Evolutionary conservation across 345 rosid genomes (phyloP).

Genomic region (Eucalyptus pauciflora): DNA sequence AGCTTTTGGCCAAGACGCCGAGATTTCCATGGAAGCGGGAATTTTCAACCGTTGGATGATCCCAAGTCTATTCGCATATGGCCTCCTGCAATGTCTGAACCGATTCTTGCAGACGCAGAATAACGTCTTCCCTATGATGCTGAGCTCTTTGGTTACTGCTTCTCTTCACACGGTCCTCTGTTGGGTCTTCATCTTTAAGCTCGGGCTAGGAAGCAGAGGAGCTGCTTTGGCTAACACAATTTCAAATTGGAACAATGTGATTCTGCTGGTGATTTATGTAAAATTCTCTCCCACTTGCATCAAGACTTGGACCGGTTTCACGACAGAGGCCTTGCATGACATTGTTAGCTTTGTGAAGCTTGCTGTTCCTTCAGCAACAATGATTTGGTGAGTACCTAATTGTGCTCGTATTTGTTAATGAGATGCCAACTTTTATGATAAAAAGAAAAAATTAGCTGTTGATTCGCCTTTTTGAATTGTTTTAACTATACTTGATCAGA

Average conservation of each 20-base stretch:
- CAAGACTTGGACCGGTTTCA: constrained; percentile 41
- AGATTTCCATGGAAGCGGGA: constrained; percentile 29
- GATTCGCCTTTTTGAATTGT: background rate
- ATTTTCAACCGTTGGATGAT: constrained; percentile 44
- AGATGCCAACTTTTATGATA: background rate
- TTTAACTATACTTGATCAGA: background rate
- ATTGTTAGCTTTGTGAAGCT: constrained; percentile 27
- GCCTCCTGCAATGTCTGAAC: constrained; percentile 47
- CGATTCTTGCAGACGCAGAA: constrained; percentile 55
- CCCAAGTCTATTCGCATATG: constrained; percentile 48
- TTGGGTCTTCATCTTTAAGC: constrained; percentile 31
- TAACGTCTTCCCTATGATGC: constrained; percentile 38
- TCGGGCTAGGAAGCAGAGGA: constrained; percentile 24
- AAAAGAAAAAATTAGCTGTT: background rate
- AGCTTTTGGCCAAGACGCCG: constrained; percentile 29
- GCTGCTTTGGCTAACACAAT: constrained; percentile 32
- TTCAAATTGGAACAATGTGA: constrained; percentile 37
- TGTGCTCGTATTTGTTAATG: background rate
- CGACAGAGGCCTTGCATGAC: constrained; percentile 25
- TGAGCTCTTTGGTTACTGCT: constrained; percentile 16
- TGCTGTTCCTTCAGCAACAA: constrained; percentile 43
- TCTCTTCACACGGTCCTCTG: constrained; percentile 20
- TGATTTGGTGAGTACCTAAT: constrained; percentile 28
- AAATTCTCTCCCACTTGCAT: constrained; percentile 19
- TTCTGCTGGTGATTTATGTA: constrained; percentile 18